Evolutionary conservation across 352 stramenopile species (phyloP), one percentile per base, ranked within the genome.

Genomic region (Pythium rhizo-oryzae): DNA sequence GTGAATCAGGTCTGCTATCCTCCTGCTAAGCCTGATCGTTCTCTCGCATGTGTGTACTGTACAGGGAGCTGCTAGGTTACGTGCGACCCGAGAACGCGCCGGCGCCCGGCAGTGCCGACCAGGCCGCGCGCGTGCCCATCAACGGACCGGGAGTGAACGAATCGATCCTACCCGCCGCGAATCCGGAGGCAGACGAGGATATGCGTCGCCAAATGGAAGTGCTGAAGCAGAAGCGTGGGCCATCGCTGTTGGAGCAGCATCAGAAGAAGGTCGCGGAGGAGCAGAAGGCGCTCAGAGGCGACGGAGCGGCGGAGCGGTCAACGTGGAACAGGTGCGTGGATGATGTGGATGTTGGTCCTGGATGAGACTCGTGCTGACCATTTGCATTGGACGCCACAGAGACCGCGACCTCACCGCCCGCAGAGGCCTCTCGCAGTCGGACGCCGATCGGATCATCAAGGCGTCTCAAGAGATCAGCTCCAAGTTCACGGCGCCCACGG

Each of bases 401-500:
- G 86, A 94, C 11, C 86, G 88, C 2, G 88, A 96, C 62, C 69
- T 96, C 52, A 77, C 74, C 18, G 71, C 63, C 49, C 76, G 85
- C 25, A 71, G 80, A 43, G 75, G 80, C n/a, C 85, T 96, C 72
- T 91, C 82, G 41, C 70, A 75, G 24, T 81, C 91, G 35, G 81
- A 90, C 43, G 88, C 88, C 12, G 73, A 89, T 11, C 74, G 79
- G 33, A 90, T 96, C 75, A 89, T 96, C 63, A 76, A 79, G 18
- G 81, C 85, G 21, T 90, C 86, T 11, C 86, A 88, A 58, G 72
- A 91, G 54, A 92, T 96, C 57, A 90, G 91, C 65, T 91, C 85
- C 61, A 93, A 93, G 78, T 96, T 96, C 60, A 92, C 88, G 18
- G 82, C 85, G 12, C 88, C 88, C 8, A 94, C 83, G 25, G 85